A percentile compares a stretch with the other conserved stretches of the same genome.
phyloP scores from a whole-genome alignment of 306 rosid species.

The Inga leiocalycina region DNA sequence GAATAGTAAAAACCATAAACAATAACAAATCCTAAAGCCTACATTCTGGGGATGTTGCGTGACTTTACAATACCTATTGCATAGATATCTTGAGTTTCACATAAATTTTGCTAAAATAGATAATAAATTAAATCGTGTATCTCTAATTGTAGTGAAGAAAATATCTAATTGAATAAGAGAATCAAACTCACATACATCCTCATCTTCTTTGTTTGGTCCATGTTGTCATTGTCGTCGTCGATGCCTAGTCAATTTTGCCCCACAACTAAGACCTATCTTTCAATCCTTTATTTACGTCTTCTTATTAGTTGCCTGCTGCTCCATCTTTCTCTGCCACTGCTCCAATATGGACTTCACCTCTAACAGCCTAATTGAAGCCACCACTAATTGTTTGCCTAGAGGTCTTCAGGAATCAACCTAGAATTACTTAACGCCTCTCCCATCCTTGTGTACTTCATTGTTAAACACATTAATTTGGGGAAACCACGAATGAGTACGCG shows the following conservation, averaged over 20 bases:
- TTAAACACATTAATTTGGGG: neutral
- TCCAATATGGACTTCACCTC: neutral
- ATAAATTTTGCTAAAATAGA: no score
- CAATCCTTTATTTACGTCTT: neutral
- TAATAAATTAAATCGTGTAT: no score
- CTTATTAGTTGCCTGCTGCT: neutral
- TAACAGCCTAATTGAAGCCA: neutral
- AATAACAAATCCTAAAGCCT: no score
- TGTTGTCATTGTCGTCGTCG: neutral
- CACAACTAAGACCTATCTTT: neutral
- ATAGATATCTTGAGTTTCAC: no score
- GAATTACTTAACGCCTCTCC: neutral
- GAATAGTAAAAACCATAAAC: no score
- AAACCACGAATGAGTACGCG: neutral
- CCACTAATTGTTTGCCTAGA: neutral
- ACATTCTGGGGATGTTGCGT: no score
- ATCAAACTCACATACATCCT: neutral
- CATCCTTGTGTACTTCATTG: neutral
- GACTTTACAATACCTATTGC: no score
- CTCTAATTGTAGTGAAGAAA: no score
- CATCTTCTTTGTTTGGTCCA: neutral
- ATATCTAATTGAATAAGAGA: neutral
- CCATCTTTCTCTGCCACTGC: neutral
- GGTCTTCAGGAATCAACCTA: neutral
- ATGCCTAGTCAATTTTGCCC: neutral